Evolutionary conservation across 805 yeast genomes (phyloP), one percentile per base, ranked within the genome.

Genomic region (Nakazawaea siamensis): DNA sequence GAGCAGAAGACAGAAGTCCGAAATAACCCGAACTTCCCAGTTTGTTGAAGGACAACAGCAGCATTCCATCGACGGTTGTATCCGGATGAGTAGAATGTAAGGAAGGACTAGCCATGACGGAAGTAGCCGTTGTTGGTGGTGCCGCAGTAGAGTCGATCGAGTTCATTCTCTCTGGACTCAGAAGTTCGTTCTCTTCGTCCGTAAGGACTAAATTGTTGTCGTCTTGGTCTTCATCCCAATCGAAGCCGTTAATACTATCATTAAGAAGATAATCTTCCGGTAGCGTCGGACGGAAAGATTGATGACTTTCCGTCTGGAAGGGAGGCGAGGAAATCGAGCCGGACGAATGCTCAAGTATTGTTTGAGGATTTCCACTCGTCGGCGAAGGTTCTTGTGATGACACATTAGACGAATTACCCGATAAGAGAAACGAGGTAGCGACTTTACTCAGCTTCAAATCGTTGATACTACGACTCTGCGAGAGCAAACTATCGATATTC

Each of bases 1-100:
- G 71, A 2, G 79, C 68, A 39, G 74, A 64, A 4, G 86, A 76
- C 7, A 76, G 80, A 10, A 70, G 67, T 2, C 87, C 87, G 43
- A 73, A 72, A 48, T 73, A 78, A 1, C 86, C 85, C 14, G 49
- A 34, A 17, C 50, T 44, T 18, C 76, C 70, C 31, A 71, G 66
- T 5, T 65, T 66, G 37, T 63, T 58, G 12, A 62, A 54, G 27
- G 73, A 66, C 17, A 73, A 47, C 1, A 78, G 80, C 1, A 79
- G 82, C 83, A 78, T 77, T 9, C 83, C 82, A 50, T 78, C 83
- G 33, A 58, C 50, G 43, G 52, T 44, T 7, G 46, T 3, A 48
- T 43, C 28, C 12, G 20, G 13, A 44, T 43, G 29, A 8, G 26
- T 5, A n/a, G n/a, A n/a, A 13, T 39, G 29, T 16, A 35, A 16